A percentile compares a stretch with the other conserved stretches of the same genome.
phyloP scores from a whole-genome alignment of 768 basidiomycete genomes.

The Boletus rex-veris region DNA sequence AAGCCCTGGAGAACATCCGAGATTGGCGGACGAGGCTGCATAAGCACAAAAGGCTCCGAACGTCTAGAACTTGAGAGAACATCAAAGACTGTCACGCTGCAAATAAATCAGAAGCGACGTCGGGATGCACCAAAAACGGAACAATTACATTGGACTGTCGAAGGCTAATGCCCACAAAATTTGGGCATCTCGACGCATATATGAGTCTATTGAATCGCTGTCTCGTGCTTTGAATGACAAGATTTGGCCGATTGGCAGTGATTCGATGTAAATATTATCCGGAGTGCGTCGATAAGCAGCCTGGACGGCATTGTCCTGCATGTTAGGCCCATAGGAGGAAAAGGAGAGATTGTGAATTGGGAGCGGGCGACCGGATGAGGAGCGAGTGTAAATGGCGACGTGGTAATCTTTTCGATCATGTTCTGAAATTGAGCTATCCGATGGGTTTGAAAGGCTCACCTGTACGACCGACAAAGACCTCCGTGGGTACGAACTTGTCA shows the following conservation, averaged over 20 bases:
- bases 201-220: conserved; percentile 25
- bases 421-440: conserved; percentile 1
- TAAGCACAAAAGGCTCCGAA: conserved; percentile 71
- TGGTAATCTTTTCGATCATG: conserved; percentile 68
- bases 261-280: conserved; percentile 79
- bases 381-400: conserved; percentile 72
- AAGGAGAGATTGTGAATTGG: conserved; percentile 81
- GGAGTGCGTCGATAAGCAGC: conserved; percentile 69
- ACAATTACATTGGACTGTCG: conserved; percentile 61
- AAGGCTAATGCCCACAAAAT: conserved; percentile 62
- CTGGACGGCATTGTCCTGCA: conserved; percentile 73
- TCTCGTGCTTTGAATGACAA: conserved; percentile 61
- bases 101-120: conserved; percentile 1
- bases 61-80: conserved; percentile 50
- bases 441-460: conserved; percentile 38
- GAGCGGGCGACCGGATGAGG: conserved; percentile 33
- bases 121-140: background rate
- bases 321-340: conserved; percentile 91
- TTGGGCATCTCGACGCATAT: conserved; percentile 33
- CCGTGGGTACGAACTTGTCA: conserved; percentile 30
- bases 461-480: conserved; percentile 65
- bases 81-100: conserved; percentile 81
- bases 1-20: conserved; percentile 62
- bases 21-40: conserved; percentile 79
- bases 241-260: conserved; percentile 74